These are phyloP conservation scores for Piedraia hortae DNA, from an alignment of 2,329 filamentous ascomycete species.

Conservation along the genomic window DNA sequence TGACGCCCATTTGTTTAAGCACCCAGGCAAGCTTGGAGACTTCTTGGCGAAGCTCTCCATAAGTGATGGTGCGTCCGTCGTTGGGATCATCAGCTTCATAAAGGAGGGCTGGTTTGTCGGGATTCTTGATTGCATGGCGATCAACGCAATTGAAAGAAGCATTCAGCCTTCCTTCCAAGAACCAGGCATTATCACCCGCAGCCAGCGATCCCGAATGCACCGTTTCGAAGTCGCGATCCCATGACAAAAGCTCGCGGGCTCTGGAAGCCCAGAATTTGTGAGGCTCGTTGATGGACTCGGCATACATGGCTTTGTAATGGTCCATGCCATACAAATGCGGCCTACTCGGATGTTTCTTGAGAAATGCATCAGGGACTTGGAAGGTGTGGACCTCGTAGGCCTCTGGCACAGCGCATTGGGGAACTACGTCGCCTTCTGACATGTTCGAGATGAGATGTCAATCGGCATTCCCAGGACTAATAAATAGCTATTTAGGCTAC, in stretches of 20 bases:
- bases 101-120: conserved; percentile 82
- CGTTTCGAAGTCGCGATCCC: conserved; percentile 78
- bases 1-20: conserved; percentile 82
- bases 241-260: conserved; percentile 70
- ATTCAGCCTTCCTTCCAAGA: conserved; percentile 76
- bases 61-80: conserved; percentile 74
- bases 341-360: conserved; percentile 31
- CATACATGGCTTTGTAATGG: conserved; percentile 36
- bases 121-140: conserved; percentile 83
- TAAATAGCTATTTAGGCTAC: too few relatives aligned
- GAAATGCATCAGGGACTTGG: conserved; percentile 29
- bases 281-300: conserved; percentile 71
- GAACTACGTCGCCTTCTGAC: conserved; percentile 19
- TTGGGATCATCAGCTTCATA: conserved; percentile 86
- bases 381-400: conserved; percentile 52
- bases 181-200: conserved; percentile 78
- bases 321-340: conserved; percentile 31
- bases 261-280: conserved; percentile 69
- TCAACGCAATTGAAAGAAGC: conserved; percentile 95
- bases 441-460: conserved; percentile 10
- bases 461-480: too few relatives aligned
- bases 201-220: conserved; percentile 49
- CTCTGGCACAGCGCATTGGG: conserved; percentile 33
- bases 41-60: conserved; percentile 73
- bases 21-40: conserved; percentile 70